Evolutionary conservation across 331 rosid species (phyloP).

Genomic region (Malus hybrid): DNA sequence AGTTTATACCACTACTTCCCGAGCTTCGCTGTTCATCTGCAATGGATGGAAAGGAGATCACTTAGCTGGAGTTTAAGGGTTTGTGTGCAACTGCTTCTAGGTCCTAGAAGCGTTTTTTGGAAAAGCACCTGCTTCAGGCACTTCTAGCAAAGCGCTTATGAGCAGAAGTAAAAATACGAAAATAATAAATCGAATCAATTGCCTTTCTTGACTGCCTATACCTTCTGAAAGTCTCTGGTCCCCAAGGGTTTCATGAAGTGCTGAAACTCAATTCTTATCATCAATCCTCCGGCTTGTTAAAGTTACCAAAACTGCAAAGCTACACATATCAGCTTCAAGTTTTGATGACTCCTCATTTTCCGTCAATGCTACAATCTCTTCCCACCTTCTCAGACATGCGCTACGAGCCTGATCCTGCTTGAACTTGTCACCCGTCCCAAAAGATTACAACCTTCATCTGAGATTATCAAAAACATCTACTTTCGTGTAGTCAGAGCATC

Average conservation of each 20-base stretch:
- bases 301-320: conserved; percentile 41
- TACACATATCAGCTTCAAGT: conserved; percentile 30
- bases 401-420: conserved; percentile 22
- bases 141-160: too few species aligned
- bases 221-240: conserved; percentile 22
- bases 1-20: conserved; percentile 1
- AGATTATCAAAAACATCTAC: conserved; percentile 31
- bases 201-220: conserved; percentile 7
- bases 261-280: conserved; percentile 26
- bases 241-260: conserved; percentile 39
- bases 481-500: conserved; percentile 43
- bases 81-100: too few species aligned
- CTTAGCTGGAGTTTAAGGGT: not conserved
- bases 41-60: not conserved
- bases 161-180: too few species aligned
- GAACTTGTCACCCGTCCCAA: conserved; percentile 5
- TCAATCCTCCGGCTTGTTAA: conserved; percentile 30
- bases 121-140: too few species aligned
- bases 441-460: conserved; percentile 34
- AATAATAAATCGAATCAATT: too few species aligned
- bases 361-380: conserved; percentile 18
- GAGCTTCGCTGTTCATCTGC: conserved; percentile 8
- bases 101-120: too few species aligned
- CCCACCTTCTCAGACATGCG: conserved; percentile 43
- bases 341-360: not conserved